Evolutionary conservation across 1,284 basidiomycete species (phyloP).

Genomic region (Volvariella surrecta): DNA sequence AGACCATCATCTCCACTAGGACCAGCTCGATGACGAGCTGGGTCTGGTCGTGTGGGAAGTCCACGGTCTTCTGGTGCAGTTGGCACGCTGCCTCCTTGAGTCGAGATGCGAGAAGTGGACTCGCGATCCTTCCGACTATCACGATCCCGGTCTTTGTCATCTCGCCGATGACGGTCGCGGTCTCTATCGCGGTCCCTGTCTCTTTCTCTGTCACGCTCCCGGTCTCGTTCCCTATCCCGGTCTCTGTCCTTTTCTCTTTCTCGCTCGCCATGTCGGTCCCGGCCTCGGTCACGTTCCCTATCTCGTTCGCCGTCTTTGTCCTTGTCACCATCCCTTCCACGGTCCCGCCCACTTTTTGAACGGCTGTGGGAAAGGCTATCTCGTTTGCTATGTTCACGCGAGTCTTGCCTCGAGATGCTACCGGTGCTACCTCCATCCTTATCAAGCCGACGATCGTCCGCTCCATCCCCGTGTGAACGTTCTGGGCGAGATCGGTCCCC

Average conservation of each 20-base stretch:
- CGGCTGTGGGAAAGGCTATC: constrained; percentile 40
- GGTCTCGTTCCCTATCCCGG: constrained; percentile 30
- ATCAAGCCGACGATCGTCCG: constrained; percentile 46
- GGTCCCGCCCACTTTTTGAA: constrained; percentile 32
- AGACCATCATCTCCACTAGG: constrained; percentile 41
- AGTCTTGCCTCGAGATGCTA: constrained; percentile 23
- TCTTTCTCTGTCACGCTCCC: constrained; percentile 27
- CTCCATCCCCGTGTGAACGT: constrained; percentile 34
- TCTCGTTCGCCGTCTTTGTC: constrained; percentile 26
- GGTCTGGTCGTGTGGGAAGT: constrained; percentile 50
- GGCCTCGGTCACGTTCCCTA: constrained; percentile 36
- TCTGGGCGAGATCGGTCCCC: constrained; percentile 50
- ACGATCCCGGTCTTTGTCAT: constrained; percentile 18
- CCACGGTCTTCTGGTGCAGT: constrained; percentile 37
- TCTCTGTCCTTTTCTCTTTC: constrained; percentile 36
- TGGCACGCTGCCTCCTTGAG: constrained; percentile 18
- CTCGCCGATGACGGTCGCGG: constrained; percentile 27
- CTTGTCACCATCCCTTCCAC: constrained; percentile 28
- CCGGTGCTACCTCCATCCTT: constrained; percentile 19
- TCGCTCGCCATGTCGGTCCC: constrained; percentile 14
- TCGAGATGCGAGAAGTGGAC: constrained; percentile 16
- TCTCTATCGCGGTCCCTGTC: constrained; percentile 28
- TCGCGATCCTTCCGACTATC: constrained; percentile 44
- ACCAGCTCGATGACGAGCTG: constrained; percentile 40
- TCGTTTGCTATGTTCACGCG: constrained; percentile 33